A percentile compares a stretch with the other conserved stretches of the same genome.
phyloP scores from a whole-genome alignment of 2,329 filamentous ascomycete species.

The Westerdykella aurantiaca region DNA sequence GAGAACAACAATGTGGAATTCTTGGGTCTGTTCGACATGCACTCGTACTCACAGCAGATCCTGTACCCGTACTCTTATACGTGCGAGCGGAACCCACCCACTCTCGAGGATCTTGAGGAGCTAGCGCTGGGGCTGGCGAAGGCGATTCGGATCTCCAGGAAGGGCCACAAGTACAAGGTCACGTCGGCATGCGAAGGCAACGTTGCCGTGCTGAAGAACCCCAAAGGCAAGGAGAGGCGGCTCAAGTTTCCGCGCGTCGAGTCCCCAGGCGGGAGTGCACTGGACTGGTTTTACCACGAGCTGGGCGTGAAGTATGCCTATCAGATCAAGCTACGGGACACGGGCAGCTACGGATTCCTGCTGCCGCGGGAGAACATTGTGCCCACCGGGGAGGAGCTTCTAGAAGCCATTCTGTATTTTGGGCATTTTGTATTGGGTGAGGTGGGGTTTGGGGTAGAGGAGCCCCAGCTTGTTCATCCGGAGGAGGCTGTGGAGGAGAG shows the following conservation, averaged over 20 bases:
- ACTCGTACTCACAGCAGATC: slow-evolving; percentile 93
- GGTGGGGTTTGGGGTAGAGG: slow-evolving; percentile 24
- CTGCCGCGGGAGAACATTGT: slow-evolving; percentile 81
- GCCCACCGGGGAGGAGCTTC: slow-evolving; percentile 81
- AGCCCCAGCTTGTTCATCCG: not conserved
- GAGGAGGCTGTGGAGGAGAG: slow-evolving; percentile 1
- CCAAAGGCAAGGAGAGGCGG: slow-evolving; percentile 25
- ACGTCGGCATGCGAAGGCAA: slow-evolving; percentile 83
- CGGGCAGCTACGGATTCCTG: slow-evolving; percentile 89
- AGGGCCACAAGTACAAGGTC: slow-evolving; percentile 61
- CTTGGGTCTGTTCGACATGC: slow-evolving; percentile 81
- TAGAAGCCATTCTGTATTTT: slow-evolving; percentile 76
- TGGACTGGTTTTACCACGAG: slow-evolving; percentile 95
- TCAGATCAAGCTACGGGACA: slow-evolving; percentile 90
- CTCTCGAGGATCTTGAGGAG: slow-evolving; percentile 87
- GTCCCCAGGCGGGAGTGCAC: slow-evolving; percentile 72
- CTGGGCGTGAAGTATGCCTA: slow-evolving; percentile 77
- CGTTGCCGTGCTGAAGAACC: slow-evolving; percentile 40
- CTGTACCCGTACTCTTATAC: slow-evolving; percentile 88
- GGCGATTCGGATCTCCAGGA: slow-evolving; percentile 74
- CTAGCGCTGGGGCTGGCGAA: slow-evolving; percentile 83
- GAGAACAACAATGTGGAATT: slow-evolving; percentile 65
- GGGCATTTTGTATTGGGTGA: slow-evolving; percentile 65
- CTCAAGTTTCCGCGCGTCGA: slow-evolving; percentile 55
- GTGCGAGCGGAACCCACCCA: slow-evolving; percentile 71